Evolutionary conservation across 2,329 filamentous ascomycete genomes (phyloP), one percentile per base, ranked within the genome.

Genomic region (Exophiala sideris): DNA sequence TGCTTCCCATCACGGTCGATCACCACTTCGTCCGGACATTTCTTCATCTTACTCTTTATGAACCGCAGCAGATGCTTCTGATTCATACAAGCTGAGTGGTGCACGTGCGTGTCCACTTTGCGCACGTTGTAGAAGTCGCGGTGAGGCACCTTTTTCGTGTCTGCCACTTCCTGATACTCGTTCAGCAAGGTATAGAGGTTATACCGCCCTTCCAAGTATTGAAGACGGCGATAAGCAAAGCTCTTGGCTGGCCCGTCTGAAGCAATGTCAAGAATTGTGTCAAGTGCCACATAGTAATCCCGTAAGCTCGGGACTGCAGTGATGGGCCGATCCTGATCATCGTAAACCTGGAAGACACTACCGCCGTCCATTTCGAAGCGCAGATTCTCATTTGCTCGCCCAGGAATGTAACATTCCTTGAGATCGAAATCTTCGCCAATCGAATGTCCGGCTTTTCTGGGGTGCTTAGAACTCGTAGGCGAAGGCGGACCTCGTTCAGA

Each of bases 11-110:
- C 94, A 67, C 94, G 83, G 71, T 85, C 95, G 41, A 99, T 81
- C 5, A 99, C 94, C 32, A 94, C 84, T 73, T 99, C 94, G 66
- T 97, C 89, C 0, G 91, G 91, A 14, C 83, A 94, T 72, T 96
- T 99, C 81, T 96, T 97, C 90, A 99, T 96, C 75, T 99, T 99
- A 73, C 91, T 96, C 74, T 99, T 99, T 77, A 99, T 99, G 73
- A 99, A 99, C 50, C 94, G 89, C 57, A 99, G 77, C 53, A 99
- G 76, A 79, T 99, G 94, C 74, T 99, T 99, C 72, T 99, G 94
- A 68, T 99, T 99, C 94, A 99, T 99, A 70, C 94, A 99, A 20
- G 94, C 94, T 12, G 94, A 99, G 71, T 99, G 94, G 69, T 99
- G 94, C 64, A 99, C 94, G 79, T 99, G 94, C 7, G 94, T 99